Conservation (phyloP, 2,329 filamentous ascomycete species). For the Dichotomopilus funicola region DNA sequence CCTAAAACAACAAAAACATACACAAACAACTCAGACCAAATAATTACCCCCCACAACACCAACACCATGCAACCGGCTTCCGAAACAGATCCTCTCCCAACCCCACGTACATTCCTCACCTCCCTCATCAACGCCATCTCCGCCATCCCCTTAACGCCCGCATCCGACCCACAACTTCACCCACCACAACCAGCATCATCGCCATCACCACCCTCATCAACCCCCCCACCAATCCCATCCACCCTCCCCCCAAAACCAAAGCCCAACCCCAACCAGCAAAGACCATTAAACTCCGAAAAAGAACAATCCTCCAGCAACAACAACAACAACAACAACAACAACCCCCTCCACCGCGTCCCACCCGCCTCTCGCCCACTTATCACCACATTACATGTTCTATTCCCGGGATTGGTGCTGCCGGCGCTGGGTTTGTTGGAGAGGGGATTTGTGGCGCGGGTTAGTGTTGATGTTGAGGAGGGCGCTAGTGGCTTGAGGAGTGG, state of each 20-base stretch:
- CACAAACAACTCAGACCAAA: not conserved
- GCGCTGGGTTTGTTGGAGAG: conserved; percentile 85
- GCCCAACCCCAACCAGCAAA: not conserved
- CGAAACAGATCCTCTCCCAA: conserved; percentile 25
- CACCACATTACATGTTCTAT: conserved; percentile 78
- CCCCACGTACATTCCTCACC: conserved; percentile 41
- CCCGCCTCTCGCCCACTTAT: conserved; percentile 49
- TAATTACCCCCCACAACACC: not conserved
- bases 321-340: no score
- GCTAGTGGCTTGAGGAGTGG: not conserved
- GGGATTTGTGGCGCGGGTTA: conserved; percentile 56
- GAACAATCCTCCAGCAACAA: conserved; percentile 19
- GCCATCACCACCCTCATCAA: not conserved
- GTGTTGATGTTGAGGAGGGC: conserved; percentile 19
- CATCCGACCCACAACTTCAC: not conserved
- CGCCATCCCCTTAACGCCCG: conserved; percentile 23
- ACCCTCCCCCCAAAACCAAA: not conserved
- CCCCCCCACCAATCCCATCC: not conserved
- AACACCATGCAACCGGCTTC: conserved; percentile 4
- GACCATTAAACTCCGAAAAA: not conserved
- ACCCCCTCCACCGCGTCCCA: conserved; percentile 33
- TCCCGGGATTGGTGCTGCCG: conserved; percentile 72
- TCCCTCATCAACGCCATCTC: conserved; percentile 41
- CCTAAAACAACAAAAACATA: not conserved
- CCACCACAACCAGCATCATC: not conserved